Percentiles rank a stretch among this genome's conserved stretches.
These are phyloP conservation scores for Mucuna pruriens DNA, from an alignment of 306 rosid species.

Conservation along the genomic window DNA sequence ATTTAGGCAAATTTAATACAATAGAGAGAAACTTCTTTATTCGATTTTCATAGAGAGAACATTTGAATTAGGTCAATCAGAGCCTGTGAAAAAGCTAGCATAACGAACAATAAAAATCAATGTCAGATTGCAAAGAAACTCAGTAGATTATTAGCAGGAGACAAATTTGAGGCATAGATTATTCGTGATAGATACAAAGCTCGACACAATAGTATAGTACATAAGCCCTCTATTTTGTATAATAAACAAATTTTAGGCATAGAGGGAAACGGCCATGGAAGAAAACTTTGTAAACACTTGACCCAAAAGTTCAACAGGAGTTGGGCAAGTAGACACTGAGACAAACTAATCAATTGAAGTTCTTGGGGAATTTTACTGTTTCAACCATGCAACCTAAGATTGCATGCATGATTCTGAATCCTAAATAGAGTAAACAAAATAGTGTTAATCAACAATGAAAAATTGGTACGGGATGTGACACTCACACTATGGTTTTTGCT, in stretches of 20 bases:
- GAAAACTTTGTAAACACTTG: conserved; percentile 21
- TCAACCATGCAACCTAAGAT: conserved; percentile 43
- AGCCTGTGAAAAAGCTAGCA: not conserved
- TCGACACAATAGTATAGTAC: conserved; percentile 21
- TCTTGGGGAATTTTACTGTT: conserved; percentile 38
- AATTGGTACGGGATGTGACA: conserved; percentile 1
- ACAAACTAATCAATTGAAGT: conserved; percentile 42
- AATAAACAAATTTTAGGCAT: not conserved
- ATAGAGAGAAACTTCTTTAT: not conserved
- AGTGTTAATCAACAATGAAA: conserved; percentile 41
- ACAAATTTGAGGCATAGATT: conserved; percentile 14
- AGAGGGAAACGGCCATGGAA: not conserved
- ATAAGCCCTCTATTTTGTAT: conserved; percentile 44
- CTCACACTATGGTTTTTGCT: conserved; percentile 72
- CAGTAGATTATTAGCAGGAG: conserved; percentile 28
- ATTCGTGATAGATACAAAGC: conserved; percentile 45
- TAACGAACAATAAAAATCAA: not conserved
- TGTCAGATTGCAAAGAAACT: conserved; percentile 12
- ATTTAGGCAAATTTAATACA: not conserved
- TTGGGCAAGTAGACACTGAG: conserved; percentile 24
- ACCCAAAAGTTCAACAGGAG: conserved; percentile 39
- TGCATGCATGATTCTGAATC: conserved; percentile 50
- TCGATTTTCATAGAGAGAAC: not conserved
- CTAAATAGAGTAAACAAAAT: conserved; percentile 42
- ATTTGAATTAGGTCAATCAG: not conserved